Conservation (phyloP, 371 early-diverging fungal species). For the Mortierella sp. region DNA sequence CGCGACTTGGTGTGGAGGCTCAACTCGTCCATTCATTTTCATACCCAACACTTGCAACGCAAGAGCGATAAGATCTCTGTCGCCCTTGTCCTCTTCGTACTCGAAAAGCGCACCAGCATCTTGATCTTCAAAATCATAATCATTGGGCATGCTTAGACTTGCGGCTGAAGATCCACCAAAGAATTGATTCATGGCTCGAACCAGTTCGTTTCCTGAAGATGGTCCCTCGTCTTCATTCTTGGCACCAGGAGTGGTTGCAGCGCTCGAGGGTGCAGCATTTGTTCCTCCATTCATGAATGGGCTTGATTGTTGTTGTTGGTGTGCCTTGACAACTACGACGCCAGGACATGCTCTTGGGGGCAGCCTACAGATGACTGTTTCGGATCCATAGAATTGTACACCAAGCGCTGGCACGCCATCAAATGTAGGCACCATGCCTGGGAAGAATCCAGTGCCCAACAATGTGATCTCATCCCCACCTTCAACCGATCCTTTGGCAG, state of each 20-base stretch:
- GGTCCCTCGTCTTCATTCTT: neutral
- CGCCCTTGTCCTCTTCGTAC: conserved; percentile 65
- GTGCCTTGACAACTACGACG: conserved; percentile 73
- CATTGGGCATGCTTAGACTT: conserved; percentile 41
- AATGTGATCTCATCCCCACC: conserved; percentile 86
- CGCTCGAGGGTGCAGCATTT: conserved; percentile 59
- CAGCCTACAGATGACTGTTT: conserved; percentile 81
- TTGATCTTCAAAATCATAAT: conserved; percentile 48
- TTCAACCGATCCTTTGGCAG: conserved; percentile 81
- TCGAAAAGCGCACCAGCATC: conserved; percentile 70
- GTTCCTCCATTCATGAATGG: neutral
- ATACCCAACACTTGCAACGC: conserved; percentile 87
- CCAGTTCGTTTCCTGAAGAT: conserved; percentile 19
- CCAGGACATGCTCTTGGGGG: conserved; percentile 83
- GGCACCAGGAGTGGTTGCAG: conserved; percentile 60
- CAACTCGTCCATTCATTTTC: conserved; percentile 80
- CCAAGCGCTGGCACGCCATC: conserved; percentile 76
- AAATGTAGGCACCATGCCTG: conserved; percentile 80
- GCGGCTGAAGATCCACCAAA: conserved; percentile 29
- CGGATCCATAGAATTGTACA: conserved; percentile 77
- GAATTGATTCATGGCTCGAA: conserved; percentile 36
- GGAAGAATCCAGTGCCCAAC: conserved; percentile 78
- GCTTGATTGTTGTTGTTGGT: conserved; percentile 9
- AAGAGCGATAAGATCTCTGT: conserved; percentile 84
- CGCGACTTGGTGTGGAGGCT: conserved; percentile 77